Evolutionary conservation across 1,284 basidiomycete genomes (phyloP), one percentile per base, ranked within the genome.

Genomic region (Cutaneotrichosporon daszewskae): DNA sequence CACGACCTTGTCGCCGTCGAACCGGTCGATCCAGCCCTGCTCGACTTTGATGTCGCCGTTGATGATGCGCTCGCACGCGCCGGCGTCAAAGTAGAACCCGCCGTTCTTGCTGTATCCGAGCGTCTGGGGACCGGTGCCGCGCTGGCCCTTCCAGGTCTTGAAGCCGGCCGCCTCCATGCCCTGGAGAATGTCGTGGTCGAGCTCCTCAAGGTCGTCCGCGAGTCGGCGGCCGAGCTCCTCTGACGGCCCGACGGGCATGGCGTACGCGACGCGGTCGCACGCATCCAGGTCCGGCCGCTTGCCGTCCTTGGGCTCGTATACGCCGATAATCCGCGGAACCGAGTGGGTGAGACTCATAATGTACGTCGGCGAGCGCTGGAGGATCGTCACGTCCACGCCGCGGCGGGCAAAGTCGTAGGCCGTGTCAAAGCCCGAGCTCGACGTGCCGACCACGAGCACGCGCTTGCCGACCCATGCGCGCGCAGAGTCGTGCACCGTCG

Each of bases 341-440:
- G 17, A 77, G 50, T 27, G 72, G 75, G 48, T 50, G 31, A 63
- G 45, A 10, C 50, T 54, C 76, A 83, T 79, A 53, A 84, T 65
- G 59, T 81, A 82, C 3, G 79, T 82, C 3, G 77, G 73, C 24
- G 73, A 74, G 28, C 82, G 73, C 61, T 84, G 82, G 48, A 77
- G 76, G 62, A 83, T 75, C 3, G 80, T 81, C 2, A 81, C 75
- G 67, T 76, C 75, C 16, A 76, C 66, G 23, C 71, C 75, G 43
- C 74, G 64, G 6, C 74, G 65, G n/a, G 65, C 69, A 40, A 72
- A 74, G 47, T 78, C 77, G 32, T 66, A 62, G 8, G 72, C 68
- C 20, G 78, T 72, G 49, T 64, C 54, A 41, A 64, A 57, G 32
- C 76, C 79, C n/a, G 79, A 81, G 16, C 77, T 81, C 29, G 78